Percentiles rank a stretch among this genome's conserved stretches.
Evolutionary conservation across 2,329 filamentous ascomycete genomes (phyloP).

Genomic region (Alternaria gaisen): DNA sequence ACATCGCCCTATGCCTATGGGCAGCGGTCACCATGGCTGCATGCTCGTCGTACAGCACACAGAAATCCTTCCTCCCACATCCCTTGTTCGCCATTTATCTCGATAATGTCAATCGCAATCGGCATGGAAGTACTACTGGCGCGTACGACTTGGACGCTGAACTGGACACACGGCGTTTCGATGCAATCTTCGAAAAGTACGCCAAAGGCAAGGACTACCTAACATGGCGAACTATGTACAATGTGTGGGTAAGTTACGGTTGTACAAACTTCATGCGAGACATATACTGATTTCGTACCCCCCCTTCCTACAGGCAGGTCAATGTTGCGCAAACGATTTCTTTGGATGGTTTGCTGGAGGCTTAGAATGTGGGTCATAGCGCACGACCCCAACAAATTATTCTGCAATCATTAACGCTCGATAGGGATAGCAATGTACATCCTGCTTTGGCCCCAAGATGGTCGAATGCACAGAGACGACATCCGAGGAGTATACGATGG

Average conservation of each 20-base stretch:
- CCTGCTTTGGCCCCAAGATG: slow-evolving; percentile 29
- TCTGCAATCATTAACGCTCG: slow-evolving; percentile 5
- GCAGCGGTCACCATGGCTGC: slow-evolving; percentile 26
- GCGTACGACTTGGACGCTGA: slow-evolving; percentile 28
- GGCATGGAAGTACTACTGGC: slow-evolving; percentile 30
- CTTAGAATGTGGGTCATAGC: slow-evolving; percentile 24
- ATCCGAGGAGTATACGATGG: slow-evolving; percentile 27
- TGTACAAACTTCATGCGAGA: background rate
- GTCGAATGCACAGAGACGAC: slow-evolving; percentile 23
- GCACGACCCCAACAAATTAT: background rate
- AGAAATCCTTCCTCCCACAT: slow-evolving; percentile 22
- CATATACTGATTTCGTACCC: background rate
- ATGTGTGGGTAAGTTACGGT: slow-evolving; percentile 11
- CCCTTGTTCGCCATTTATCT: slow-evolving; percentile 29
- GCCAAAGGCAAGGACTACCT: slow-evolving; percentile 23
- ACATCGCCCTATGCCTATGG: slow-evolving; percentile 24
- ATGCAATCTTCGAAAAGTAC: slow-evolving; percentile 29
- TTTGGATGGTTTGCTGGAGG: slow-evolving; percentile 31
- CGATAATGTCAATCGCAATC: slow-evolving; percentile 23
- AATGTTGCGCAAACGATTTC: slow-evolving; percentile 28
- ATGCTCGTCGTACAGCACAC: slow-evolving; percentile 26
- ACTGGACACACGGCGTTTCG: slow-evolving; percentile 24
- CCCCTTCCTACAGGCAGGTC: slow-evolving; percentile 2
- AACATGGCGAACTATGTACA: slow-evolving; percentile 17
- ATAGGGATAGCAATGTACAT: slow-evolving; percentile 31